Conservation (phyloP, 495 filamentous ascomycete genomes). For the Lindgomyces ingoldianus region DNA sequence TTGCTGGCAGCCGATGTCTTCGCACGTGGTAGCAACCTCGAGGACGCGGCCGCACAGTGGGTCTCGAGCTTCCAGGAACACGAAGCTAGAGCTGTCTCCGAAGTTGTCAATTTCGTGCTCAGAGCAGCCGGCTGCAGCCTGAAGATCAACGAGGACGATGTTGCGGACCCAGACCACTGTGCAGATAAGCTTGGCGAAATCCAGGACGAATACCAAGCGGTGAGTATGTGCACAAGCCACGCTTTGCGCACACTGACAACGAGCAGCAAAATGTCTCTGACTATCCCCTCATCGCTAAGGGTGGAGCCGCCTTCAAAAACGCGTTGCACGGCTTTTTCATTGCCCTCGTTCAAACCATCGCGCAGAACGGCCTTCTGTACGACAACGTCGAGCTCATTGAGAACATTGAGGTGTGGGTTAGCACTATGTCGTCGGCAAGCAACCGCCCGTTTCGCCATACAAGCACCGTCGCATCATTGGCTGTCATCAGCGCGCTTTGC, state of each 20-base stretch:
- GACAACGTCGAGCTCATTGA: slow-evolving; percentile 73
- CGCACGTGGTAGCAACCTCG: slow-evolving; percentile 63
- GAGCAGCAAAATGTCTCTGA: slow-evolving; percentile 71
- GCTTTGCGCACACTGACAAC: slow-evolving; percentile 37
- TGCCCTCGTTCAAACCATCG: slow-evolving; percentile 69
- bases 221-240: no score
- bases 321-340: slow-evolving; percentile 76
- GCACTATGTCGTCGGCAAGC: slow-evolving; percentile 77
- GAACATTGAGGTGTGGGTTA: slow-evolving; percentile 82
- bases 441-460: slow-evolving; percentile 92
- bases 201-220: slow-evolving; percentile 75
- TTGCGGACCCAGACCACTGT: slow-evolving; percentile 80
- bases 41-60: slow-evolving; percentile 82
- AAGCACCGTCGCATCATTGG: slow-evolving; percentile 74
- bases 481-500: slow-evolving; percentile 71
- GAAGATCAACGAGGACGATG: slow-evolving; percentile 72
- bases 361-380: slow-evolving; percentile 74
- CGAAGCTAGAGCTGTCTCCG: slow-evolving; percentile 67
- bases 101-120: slow-evolving; percentile 87
- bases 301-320: slow-evolving; percentile 69
- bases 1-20: slow-evolving; percentile 70
- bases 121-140: slow-evolving; percentile 77
- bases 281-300: slow-evolving; percentile 87
- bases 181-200: slow-evolving; percentile 70
- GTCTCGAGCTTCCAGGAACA: slow-evolving; percentile 69